These are phyloP conservation scores for Penicillium lividum DNA, from an alignment of 495 filamentous ascomycete species.

Conservation along the genomic window DNA sequence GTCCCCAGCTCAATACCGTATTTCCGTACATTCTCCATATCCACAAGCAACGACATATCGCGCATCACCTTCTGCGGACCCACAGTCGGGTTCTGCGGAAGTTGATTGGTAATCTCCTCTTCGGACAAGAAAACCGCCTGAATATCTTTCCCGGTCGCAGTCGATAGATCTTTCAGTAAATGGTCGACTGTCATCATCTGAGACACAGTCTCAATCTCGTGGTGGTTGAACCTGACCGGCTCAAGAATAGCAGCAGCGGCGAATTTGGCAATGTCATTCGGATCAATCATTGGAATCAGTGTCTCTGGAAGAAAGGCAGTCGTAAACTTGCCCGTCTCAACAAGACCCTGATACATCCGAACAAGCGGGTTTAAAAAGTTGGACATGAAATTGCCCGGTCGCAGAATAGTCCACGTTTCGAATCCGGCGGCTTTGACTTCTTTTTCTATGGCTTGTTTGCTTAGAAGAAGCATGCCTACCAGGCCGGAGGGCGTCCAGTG, in stretches of 20 bases:
- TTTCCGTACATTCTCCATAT: slow-evolving; percentile 35
- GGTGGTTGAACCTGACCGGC: slow-evolving; percentile 35
- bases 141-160: slow-evolving; percentile 34
- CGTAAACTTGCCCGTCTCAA: slow-evolving; percentile 34
- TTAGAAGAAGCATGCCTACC: slow-evolving; percentile 25
- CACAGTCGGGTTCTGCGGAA: slow-evolving; percentile 28
- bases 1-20: slow-evolving; percentile 35
- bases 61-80: slow-evolving; percentile 31
- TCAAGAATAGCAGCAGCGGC: slow-evolving; percentile 43
- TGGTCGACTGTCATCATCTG: slow-evolving; percentile 36
- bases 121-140: slow-evolving; percentile 36
- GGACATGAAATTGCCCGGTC: slow-evolving; percentile 52
- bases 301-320: slow-evolving; percentile 35
- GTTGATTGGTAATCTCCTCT: slow-evolving; percentile 36
- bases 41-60: slow-evolving; percentile 32
- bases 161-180: slow-evolving; percentile 31
- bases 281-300: slow-evolving; percentile 42
- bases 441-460: slow-evolving; percentile 41
- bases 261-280: slow-evolving; percentile 51
- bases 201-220: slow-evolving; percentile 41
- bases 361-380: slow-evolving; percentile 45
- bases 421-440: slow-evolving; percentile 34
- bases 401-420: slow-evolving; percentile 44
- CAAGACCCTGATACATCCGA: slow-evolving; percentile 38
- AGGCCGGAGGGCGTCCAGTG: slow-evolving; percentile 28